Evolutionary conservation across 2,329 filamentous ascomycete genomes (phyloP).

Genomic region (Geoglossum cookeanum): DNA sequence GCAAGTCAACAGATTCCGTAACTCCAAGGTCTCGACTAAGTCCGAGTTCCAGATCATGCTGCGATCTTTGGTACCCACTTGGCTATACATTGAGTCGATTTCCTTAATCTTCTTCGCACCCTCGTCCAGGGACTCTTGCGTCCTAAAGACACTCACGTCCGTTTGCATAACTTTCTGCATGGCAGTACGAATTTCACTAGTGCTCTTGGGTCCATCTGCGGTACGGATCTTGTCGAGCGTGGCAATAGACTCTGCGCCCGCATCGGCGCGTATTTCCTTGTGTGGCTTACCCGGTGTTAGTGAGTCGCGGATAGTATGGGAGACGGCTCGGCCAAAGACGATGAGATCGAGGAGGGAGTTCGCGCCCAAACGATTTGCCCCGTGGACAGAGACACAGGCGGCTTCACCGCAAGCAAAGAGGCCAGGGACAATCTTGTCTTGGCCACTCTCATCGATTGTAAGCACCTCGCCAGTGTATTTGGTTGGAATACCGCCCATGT

Average conservation of each 20-base stretch:
- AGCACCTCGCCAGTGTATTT: constrained; percentile 94
- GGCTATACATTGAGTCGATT: constrained; percentile 59
- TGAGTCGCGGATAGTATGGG: constrained; percentile 91
- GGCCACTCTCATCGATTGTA: constrained; percentile 65
- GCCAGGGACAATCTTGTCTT: constrained; percentile 86
- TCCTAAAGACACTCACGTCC: constrained; percentile 92
- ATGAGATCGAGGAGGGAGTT: constrained; percentile 96
- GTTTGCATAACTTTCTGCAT: constrained; percentile 99
- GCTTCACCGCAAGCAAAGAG: constrained; percentile 95
- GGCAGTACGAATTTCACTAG: constrained; percentile 66
- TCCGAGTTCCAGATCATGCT: constrained; percentile 99
- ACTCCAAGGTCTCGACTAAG: constrained; percentile 85
- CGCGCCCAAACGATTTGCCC: constrained; percentile 91
- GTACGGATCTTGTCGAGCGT: constrained; percentile 73
- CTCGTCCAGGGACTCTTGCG: constrained; percentile 80
- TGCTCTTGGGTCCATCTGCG: constrained; percentile 68
- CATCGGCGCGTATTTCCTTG: constrained; percentile 63
- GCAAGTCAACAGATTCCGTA: constrained; percentile 90
- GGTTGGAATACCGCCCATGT: constrained; percentile 98
- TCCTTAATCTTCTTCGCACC: constrained; percentile 75
- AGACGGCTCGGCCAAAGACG: constrained; percentile 93
- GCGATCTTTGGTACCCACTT: constrained; percentile 91
- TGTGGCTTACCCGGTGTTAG: constrained; percentile 68
- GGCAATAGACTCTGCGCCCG: constrained; percentile 71
- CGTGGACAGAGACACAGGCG: constrained; percentile 93